Evolutionary conservation across 257 asterid species (phyloP), one percentile per base, ranked within the genome.

Genomic region (Cordia subcordata): DNA sequence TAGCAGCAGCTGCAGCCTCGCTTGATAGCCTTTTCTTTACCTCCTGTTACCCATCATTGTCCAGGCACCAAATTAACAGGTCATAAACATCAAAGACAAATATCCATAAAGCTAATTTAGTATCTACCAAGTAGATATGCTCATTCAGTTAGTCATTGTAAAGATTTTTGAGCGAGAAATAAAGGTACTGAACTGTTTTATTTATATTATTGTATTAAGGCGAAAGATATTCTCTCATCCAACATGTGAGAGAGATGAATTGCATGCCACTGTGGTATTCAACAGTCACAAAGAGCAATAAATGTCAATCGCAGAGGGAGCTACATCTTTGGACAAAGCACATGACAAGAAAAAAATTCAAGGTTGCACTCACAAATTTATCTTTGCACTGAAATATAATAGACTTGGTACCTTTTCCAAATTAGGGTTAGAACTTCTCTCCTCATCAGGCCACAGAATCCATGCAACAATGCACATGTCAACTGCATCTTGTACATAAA

Each of bases 381-480:
- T 38, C 18, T 51, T 19, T 5, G 5, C 17, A 55, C 50, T 46
- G 53, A 33, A 19, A 20, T 68, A 33, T 58, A 16, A 39, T 23
- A 69, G 53, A 55, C 40, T 46, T 11, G 42, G 62, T 81, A 92
- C 97, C 99, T 88, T 92, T 68, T 92, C 96, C 66, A 92, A 75
- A 75, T 79, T 86, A 45, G 95, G 96, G 67, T 49, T 68, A 54
- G 96, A 85, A 68, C 93, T 83, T 81, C 68, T 88, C 82, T 82
- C 98, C 75, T 85, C 95, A 77, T 91, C 98, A 60, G 99, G 99
- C 50, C 96, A 86, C 68, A 92, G 94, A 62, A 84, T 85, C 99
- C 99, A 92, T 47, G 91, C 82, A 49, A 77, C 84, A 57, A 88
- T 72, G 58, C 81, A 74, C 78, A 88, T 61, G 70, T 92, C 99